phyloP scores from a whole-genome alignment of 1,284 basidiomycete genomes.

The Earliella scabrosa region DNA sequence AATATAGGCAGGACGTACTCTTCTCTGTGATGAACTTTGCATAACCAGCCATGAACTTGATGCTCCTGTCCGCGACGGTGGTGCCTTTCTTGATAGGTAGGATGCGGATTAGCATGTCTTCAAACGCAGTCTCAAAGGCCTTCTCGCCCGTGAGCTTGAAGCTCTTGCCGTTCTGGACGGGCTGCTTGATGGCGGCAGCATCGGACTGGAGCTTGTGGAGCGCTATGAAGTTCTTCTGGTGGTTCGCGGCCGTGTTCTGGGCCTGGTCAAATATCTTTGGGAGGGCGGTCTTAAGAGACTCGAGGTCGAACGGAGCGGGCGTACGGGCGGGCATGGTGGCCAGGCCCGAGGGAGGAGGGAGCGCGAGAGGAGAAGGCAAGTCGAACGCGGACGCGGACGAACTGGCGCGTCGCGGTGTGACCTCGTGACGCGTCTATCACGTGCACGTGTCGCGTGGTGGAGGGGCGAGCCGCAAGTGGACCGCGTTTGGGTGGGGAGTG shows the following conservation, averaged over 20 bases:
- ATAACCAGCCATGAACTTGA: conserved; percentile 89
- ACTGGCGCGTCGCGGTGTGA: conserved; percentile 17
- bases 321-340: conserved; percentile 37
- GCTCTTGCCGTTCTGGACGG: conserved; percentile 52
- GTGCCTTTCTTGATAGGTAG: conserved; percentile 87
- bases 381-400: background rate
- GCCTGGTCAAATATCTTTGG: conserved; percentile 81
- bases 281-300: conserved; percentile 39
- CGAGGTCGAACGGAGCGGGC: conserved; percentile 35
- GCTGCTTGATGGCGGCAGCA: conserved; percentile 61
- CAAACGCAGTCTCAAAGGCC: conserved; percentile 77
- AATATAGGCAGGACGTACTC: conserved; percentile 49
- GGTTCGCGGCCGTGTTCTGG: conserved; percentile 84
- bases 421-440: conserved; percentile 5
- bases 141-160: conserved; percentile 79
- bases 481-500: background rate
- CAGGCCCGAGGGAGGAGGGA: background rate
- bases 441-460: background rate
- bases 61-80: conserved; percentile 75
- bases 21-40: conserved; percentile 81
- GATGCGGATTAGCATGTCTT: conserved; percentile 74
- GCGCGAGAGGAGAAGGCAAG: background rate
- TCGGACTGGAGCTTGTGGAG: conserved; percentile 84
- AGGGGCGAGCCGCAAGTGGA: background rate
- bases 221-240: conserved; percentile 89